These are phyloP conservation scores for Coniophora puteana DNA, from an alignment of 1,284 basidiomycete genomes.

Conservation along the genomic window DNA sequence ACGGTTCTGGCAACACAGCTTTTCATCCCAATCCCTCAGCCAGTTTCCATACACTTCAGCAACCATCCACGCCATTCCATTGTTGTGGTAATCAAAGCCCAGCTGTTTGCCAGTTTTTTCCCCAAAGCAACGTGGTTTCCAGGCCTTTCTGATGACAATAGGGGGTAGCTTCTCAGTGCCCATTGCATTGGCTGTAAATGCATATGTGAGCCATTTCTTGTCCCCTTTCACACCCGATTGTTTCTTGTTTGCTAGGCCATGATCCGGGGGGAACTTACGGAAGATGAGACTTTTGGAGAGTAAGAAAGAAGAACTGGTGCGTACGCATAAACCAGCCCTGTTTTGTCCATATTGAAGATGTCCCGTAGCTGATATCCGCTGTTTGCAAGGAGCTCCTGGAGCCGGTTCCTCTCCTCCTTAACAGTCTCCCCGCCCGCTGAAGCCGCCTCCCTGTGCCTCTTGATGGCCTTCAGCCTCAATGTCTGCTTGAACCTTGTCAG, in stretches of 20 bases:
- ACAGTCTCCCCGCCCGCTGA: conserved; percentile 23
- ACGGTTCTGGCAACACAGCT: conserved; percentile 12
- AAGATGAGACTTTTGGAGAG: background rate
- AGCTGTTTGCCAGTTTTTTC: conserved; percentile 17
- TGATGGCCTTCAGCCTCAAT: no score
- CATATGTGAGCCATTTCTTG: conserved; percentile 26
- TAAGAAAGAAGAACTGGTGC: conserved; percentile 3
- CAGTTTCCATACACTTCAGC: conserved; percentile 22
- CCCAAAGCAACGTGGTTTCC: conserved; percentile 21
- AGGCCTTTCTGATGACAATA: conserved; percentile 28
- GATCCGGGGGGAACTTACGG: conserved; percentile 17
- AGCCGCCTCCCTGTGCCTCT: conserved; percentile 36
- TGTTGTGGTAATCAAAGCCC: conserved; percentile 28
- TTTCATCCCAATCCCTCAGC: conserved; percentile 20
- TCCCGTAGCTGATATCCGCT: conserved; percentile 19
- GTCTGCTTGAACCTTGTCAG: no score
- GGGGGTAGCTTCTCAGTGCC: conserved; percentile 23
- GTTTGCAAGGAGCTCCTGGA: conserved; percentile 14
- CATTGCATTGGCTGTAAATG: conserved; percentile 27
- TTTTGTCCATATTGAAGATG: conserved; percentile 36
- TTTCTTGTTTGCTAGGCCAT: conserved; percentile 17
- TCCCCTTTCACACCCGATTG: conserved; percentile 20
- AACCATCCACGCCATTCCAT: conserved; percentile 33
- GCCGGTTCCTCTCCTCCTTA: conserved; percentile 2
- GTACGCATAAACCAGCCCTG: conserved; percentile 25